Evolutionary conservation across 441 rosid genomes (phyloP).

Genomic region (Corymbia citriodora): DNA sequence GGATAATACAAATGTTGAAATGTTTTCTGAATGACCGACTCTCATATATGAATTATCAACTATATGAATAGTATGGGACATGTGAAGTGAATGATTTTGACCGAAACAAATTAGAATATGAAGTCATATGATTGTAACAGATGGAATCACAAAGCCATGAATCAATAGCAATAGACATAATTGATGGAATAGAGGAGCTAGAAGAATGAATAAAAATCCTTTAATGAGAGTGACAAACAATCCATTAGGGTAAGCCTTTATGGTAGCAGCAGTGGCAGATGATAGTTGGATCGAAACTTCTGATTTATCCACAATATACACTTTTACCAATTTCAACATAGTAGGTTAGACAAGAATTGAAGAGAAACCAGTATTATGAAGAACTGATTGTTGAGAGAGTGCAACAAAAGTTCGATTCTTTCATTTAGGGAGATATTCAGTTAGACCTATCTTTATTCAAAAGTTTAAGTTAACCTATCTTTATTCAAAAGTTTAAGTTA

Average conservation of each 20-base stretch:
- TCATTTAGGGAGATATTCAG: too few species aligned
- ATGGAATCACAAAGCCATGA: neutral
- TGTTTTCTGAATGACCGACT: neutral
- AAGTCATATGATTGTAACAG: neutral
- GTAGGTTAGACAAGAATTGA: neutral
- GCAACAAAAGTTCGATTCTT: too few species aligned
- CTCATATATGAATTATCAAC: neutral
- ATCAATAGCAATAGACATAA: neutral
- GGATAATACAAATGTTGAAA: neutral
- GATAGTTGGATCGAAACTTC: neutral
- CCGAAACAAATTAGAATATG: neutral
- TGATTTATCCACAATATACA: neutral
- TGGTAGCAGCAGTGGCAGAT: neutral
- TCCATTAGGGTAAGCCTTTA: neutral
- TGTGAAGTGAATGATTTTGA: neutral
- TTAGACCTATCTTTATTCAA: too few species aligned
- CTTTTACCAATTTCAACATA: neutral
- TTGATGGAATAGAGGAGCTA: neutral
- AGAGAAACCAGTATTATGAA: neutral
- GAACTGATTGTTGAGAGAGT: neutral
- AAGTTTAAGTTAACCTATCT: too few species aligned
- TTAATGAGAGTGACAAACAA: neutral
- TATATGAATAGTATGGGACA: neutral
- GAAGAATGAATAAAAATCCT: neutral
- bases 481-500: too few species aligned